phyloP scores from a whole-genome alignment of 345 rosid genomes.

The Cardamine occulta region DNA sequence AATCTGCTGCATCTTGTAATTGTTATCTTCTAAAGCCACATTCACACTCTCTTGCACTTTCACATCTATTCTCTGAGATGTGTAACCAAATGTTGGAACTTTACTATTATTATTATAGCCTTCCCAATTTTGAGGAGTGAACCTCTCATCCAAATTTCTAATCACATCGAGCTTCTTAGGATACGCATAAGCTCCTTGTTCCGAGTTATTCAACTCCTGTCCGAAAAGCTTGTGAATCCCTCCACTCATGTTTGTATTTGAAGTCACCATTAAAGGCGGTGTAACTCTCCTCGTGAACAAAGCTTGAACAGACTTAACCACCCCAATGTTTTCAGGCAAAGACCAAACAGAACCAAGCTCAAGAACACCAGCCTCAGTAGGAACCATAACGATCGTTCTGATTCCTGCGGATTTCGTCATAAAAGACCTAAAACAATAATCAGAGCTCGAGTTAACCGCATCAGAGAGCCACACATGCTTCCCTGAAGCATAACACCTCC shows the following conservation, averaged over 20 bases:
- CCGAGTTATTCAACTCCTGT: constrained; percentile 61
- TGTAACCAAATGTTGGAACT: constrained; percentile 50
- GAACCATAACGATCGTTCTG: constrained; percentile 76
- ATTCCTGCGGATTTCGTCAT: constrained; percentile 83
- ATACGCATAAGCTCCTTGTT: constrained; percentile 40
- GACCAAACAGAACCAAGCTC: constrained; percentile 93
- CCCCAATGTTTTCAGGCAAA: constrained; percentile 64
- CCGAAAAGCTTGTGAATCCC: constrained; percentile 74
- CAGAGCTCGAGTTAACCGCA: constrained; percentile 52
- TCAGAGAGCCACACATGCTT: constrained; percentile 78
- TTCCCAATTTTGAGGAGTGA: constrained; percentile 52
- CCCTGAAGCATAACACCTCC: constrained; percentile 78
- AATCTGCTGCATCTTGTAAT: constrained; percentile 71
- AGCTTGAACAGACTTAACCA: constrained; percentile 59
- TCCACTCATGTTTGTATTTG: constrained; percentile 37
- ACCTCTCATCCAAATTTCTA: constrained; percentile 69
- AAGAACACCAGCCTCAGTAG: constrained; percentile 89
- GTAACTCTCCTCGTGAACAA: constrained; percentile 53
- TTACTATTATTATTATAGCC: constrained; percentile 47
- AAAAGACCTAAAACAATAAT: constrained; percentile 85
- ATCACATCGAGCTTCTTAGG: constrained; percentile 77
- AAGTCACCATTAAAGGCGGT: constrained; percentile 2
- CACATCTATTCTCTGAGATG: constrained; percentile 50
- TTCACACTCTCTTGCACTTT: constrained; percentile 58
- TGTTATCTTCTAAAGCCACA: constrained; percentile 54